Evolutionary conservation across 306 rosid species (phyloP).

Genomic region (Cicer cuneatum): DNA sequence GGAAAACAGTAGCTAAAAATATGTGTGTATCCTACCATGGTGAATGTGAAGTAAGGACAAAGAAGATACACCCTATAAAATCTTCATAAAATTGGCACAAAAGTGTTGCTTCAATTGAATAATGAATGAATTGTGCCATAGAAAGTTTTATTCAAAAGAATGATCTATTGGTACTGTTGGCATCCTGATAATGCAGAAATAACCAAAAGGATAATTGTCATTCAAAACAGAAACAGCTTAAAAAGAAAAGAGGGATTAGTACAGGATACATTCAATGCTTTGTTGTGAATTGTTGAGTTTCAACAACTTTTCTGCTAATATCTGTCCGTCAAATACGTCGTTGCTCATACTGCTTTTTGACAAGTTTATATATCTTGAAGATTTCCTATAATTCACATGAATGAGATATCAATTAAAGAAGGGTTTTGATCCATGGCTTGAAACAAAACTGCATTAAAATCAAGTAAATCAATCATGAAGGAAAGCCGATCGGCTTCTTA

Average conservation of each 20-base stretch:
- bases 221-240: slow-evolving; percentile 4
- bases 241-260: slow-evolving; percentile 6
- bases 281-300: slow-evolving; percentile 91
- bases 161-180: slow-evolving; percentile 3
- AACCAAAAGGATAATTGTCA: slow-evolving; percentile 27
- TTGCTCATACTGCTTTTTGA: slow-evolving; percentile 61
- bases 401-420: slow-evolving; percentile 11
- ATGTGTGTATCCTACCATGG: neutral
- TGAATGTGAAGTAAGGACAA: neutral
- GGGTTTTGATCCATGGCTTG: slow-evolving; percentile 10
- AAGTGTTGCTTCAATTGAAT: slow-evolving; percentile 1
- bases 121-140: slow-evolving; percentile 6
- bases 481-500: slow-evolving; percentile 28
- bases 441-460: slow-evolving; percentile 38
- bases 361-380: slow-evolving; percentile 51
- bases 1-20: slow-evolving; percentile 1
- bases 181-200: slow-evolving; percentile 33
- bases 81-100: neutral
- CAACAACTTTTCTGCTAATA: slow-evolving; percentile 70
- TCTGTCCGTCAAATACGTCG: slow-evolving; percentile 67
- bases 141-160: slow-evolving; percentile 29
- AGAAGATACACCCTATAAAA: neutral
- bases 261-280: slow-evolving; percentile 90
- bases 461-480: slow-evolving; percentile 15
- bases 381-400: slow-evolving; percentile 44